Evolutionary conservation across 1,284 basidiomycete genomes (phyloP).

Genomic region (Trametes pubescens): DNA sequence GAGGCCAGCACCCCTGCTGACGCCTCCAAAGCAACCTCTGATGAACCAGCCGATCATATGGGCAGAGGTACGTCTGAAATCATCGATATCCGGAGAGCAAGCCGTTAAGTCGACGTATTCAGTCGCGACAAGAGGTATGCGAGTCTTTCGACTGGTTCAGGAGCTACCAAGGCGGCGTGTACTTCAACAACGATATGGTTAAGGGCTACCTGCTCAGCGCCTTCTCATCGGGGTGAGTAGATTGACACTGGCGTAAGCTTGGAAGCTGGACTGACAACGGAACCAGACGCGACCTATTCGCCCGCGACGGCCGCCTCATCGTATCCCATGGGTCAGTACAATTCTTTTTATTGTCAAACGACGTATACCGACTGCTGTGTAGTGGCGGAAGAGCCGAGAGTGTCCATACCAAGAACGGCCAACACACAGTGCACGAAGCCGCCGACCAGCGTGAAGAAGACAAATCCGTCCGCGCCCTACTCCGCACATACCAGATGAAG

Average conservation of each 20-base stretch:
- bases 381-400: slow-evolving; percentile 77
- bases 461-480: slow-evolving; percentile 71
- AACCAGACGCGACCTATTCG: slow-evolving; percentile 71
- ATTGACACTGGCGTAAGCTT: background rate
- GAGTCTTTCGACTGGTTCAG: slow-evolving; percentile 79
- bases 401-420: slow-evolving; percentile 50
- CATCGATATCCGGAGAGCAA: too few relatives aligned
- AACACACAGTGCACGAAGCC: slow-evolving; percentile 49
- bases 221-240: slow-evolving; percentile 65
- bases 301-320: slow-evolving; percentile 69
- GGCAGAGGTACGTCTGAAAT: slow-evolving; percentile 44
- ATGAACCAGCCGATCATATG: slow-evolving; percentile 41
- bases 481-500: slow-evolving; percentile 57
- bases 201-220: slow-evolving; percentile 79
- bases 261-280: background rate
- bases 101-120: slow-evolving; percentile 7
- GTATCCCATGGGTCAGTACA: slow-evolving; percentile 78
- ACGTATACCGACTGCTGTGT: background rate
- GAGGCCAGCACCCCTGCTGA: background rate
- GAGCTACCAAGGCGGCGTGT: slow-evolving; percentile 81
- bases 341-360: background rate
- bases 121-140: slow-evolving; percentile 85
- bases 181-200: slow-evolving; percentile 64
- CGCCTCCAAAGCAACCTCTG: slow-evolving; percentile 20
- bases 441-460: slow-evolving; percentile 71